Evolutionary conservation across 1,284 basidiomycete genomes (phyloP), one percentile per base, ranked within the genome.

Genomic region (Trichosporon asahii): DNA sequence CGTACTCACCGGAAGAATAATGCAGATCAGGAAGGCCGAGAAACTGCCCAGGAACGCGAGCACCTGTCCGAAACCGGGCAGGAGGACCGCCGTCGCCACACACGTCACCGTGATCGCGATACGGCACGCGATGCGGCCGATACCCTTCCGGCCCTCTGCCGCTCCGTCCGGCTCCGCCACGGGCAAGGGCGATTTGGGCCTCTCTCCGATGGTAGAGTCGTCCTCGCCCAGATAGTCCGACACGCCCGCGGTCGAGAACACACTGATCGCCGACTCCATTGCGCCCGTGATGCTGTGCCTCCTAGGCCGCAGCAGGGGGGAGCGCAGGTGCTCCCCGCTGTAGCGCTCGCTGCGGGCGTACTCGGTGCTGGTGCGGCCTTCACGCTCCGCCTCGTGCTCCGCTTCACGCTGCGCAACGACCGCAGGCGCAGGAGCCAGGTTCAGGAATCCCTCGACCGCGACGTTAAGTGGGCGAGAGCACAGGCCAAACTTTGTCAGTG

Each of bases 11-110:
- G 93, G 93, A 1, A 92, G 89, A 76, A 94, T 90, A 61, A 93
- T 89, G 75, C 91, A 92, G 37, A 94, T 88, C 74, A 91, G 84
- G 79, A 95, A 95, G 0, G 93, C 91, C 44, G 91, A 89, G 81
- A 94, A 95, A 35, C 90, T 90, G 3, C 95, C 94, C 44, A 96
- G 85, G 80, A 95, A 93, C 14, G 91, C 91, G 93, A 98, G 95
- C 79, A 95, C 88, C 25, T 90, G 88, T 74, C 91, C 75, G 88
- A 82, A 83, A 9, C 79, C 80, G 12, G 83, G 82, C 25, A 83
- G 70, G 23, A 75, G 65, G 23, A 84, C 74, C 14, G 82, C 80
- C 0, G 77, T 77, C 3, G 68, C 70, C 0, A 74, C 73, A 64
- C 78, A 79, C 12, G 76, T 63, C 1, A 76, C 77, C 5, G 81